These are phyloP conservation scores for Gillenia trifoliata DNA, from an alignment of 306 rosid species.

Conservation along the genomic window DNA sequence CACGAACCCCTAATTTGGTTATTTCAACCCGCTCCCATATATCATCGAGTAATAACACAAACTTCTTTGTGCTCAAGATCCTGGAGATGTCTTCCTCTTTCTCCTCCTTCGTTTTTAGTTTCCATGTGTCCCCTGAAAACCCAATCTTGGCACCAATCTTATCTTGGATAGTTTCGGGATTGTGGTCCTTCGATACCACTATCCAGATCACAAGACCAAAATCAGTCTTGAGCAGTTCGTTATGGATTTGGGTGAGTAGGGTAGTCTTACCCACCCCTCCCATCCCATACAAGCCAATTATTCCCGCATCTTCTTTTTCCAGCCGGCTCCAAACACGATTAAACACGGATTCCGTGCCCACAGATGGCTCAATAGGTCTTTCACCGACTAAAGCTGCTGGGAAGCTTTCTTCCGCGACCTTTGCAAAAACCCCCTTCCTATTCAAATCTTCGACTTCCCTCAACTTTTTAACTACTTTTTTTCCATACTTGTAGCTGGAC, in stretches of 20 bases:
- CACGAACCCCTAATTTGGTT: not conserved
- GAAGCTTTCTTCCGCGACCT: not conserved
- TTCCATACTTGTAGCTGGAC: slow-evolving; percentile 7
- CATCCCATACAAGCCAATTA: slow-evolving; percentile 33
- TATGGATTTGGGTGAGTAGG: not conserved
- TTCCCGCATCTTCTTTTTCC: too few species aligned
- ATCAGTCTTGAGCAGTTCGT: too few species aligned
- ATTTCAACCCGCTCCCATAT: not conserved
- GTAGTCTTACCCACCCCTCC: slow-evolving; percentile 14
- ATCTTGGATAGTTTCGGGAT: not conserved
- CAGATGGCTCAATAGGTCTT: too few species aligned
- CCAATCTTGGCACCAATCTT: not conserved
- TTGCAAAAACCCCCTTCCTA: not conserved
- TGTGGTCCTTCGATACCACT: slow-evolving; percentile 16
- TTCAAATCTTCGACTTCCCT: not conserved
- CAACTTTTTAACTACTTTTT: not conserved
- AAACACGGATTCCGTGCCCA: too few species aligned
- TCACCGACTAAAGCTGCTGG: too few species aligned
- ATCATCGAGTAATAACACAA: not conserved
- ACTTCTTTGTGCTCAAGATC: not conserved
- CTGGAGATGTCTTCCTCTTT: not conserved
- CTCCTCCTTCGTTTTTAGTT: not conserved
- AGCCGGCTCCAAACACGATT: too few species aligned
- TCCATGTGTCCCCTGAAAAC: not conserved
- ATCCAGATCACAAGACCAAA: slow-evolving; percentile 16